Evolutionary conservation across 352 stramenopile species (phyloP).

Genomic region (Pythium pectinolyticum): DNA sequence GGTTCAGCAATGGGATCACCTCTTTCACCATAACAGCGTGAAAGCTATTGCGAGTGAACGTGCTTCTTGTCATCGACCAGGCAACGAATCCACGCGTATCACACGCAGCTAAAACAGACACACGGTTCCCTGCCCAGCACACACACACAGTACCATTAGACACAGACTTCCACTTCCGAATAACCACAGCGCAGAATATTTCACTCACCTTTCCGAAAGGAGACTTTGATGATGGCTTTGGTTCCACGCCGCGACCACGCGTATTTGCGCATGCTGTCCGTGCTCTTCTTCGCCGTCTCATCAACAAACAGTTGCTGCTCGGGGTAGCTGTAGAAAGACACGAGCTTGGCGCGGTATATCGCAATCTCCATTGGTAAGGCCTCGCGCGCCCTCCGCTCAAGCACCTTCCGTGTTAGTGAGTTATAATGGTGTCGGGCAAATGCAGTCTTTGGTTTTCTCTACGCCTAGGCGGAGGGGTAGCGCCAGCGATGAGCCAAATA

Average conservation of each 20-base stretch:
- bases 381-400: not conserved
- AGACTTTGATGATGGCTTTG: constrained; percentile 6
- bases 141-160: no score
- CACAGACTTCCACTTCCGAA: no score
- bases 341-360: constrained; percentile 4
- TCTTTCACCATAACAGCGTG: constrained; percentile 6
- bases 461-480: no score
- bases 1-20: constrained; percentile 17
- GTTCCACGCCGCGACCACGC: constrained; percentile 21
- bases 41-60: constrained; percentile 14
- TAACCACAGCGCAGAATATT: no score
- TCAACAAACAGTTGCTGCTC: constrained; percentile 25
- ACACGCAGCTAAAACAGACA: constrained; percentile 10
- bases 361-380: not conserved
- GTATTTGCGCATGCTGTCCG: constrained; percentile 6
- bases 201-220: not conserved
- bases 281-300: constrained; percentile 22
- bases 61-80: constrained; percentile 10
- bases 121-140: no score
- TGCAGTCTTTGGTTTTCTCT: no score
- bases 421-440: no score
- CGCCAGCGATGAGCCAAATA: no score
- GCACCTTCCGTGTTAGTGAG: constrained; percentile 1
- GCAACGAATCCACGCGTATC: constrained; percentile 14
- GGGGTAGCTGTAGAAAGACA: constrained; percentile 18